Base-by-base conservation (phyloP, 139 green algal genomes). In the Volvox africanus region DNA sequence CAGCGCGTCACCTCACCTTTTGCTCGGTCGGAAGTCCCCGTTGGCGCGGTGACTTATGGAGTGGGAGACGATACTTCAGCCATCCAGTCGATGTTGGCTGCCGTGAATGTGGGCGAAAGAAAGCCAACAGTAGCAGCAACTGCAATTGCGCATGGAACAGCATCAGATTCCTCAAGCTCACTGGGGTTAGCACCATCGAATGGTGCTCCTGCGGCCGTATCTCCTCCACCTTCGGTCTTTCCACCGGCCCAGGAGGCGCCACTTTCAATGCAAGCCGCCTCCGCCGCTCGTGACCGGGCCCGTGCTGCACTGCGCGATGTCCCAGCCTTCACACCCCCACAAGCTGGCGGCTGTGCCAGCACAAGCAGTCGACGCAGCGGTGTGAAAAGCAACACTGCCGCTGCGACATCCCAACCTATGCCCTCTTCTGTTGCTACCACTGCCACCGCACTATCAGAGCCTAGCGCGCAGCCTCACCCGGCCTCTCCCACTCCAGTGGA, bases 401-500 rank as follows among this genome's bases (percentile, higher is more conserved):
- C 36, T 73, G 65, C 65, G 2, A 28, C 44, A 55, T 55, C 44
- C 44, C 44, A 55, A 5, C 44, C 44, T 55, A 55, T 55, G 44
- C 44, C 5, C 5, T 55, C 44, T 55, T 61, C 33, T 12, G 35
- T 37, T 61, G 33, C 14, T 37, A 30, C 35, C 77, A 30, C 32
- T 24, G n/a, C 88, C 26, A 37, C 13, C 33, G n/a, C 30, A 32
- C 83, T 73, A 67, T 22, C 86, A 17, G 12, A 36, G 16, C 67
- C 62, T 20, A 20, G 26, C n/a, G 69, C 75, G 18, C 44, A 67
- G 80, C 88, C 67, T 22, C 50, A 83, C 86, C 86, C 78, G 44
- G 83, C 62, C 50, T 76, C 78, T 1, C 85, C 88, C 18, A 62
- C 87, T 0, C 78, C 87, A 0, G 50, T 95, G 30, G 95, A 96